Base-by-base conservation (phyloP, 495 filamentous ascomycete genomes). In the Penicillium goetzii region DNA sequence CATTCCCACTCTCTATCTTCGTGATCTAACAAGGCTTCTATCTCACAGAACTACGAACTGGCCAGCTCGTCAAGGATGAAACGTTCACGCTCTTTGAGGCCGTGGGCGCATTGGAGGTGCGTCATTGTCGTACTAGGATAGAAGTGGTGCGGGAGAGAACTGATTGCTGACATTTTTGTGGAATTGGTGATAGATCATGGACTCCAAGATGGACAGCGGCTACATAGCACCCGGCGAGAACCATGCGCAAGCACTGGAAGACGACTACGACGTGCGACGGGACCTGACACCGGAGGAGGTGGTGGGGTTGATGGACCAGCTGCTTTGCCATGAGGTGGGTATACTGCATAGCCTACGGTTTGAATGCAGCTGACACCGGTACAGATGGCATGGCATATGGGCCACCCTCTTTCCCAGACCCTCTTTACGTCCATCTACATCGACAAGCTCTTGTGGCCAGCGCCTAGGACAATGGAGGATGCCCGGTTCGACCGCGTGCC, bases 201-300 rank as follows among this genome's bases (percentile, higher is more conserved):
- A 99, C 71, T 88, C 89, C 0, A 99, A 97, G 75, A 98, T 99
- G 95, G 95, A 99, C 72, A 97, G 91, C 71, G 95, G 95, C 33
- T 90, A 87, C 67, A 74, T 95, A 17, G 83, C 83, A 14, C 84
- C 88, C 11, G 91, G 87, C 45, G 92, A 96, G 66, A 88, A 87
- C 34, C 66, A 76, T 41, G 78, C 71, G 61, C 70, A 79, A 60
- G 75, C 77, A 58, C 81, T 96, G 7, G 90, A 96, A 63, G 89
- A 94, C 56, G 86, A 91, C 63, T 98, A 97, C 79, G 91, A 98
- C 74, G 84, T 91, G 58, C 82, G 85, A 58, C 78, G 83, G 60
- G 79, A 84, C 52, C 77, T 97, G 33, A 76, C 86, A 50, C 90
- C 93, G 7, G 86, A 89, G 69, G 89, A 98, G 72, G 85, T 96